A percentile compares a stretch with the other conserved stretches of the same genome.
Evolutionary conservation across 2,329 filamentous ascomycete species (phyloP).

Genomic region (Sporothrix dimorphospora): DNA sequence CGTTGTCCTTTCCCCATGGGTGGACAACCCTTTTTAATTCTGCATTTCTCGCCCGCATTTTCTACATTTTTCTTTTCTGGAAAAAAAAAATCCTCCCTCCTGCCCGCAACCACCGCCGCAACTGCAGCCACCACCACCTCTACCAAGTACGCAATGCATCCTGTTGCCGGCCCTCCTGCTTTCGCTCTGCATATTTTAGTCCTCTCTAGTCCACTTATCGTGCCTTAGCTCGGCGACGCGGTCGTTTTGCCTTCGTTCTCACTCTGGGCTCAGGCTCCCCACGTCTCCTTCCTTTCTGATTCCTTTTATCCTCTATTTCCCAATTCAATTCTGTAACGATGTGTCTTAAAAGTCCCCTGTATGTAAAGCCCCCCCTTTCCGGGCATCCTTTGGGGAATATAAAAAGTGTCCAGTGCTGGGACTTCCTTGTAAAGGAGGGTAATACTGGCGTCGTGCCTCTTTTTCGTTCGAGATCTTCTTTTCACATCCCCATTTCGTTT

Average conservation of each 20-base stretch:
- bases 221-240: conserved; percentile 26
- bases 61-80: neutral
- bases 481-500: too few species aligned
- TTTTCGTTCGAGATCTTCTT: neutral
- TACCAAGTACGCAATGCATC: conserved; percentile 15
- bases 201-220: conserved; percentile 23
- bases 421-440: neutral
- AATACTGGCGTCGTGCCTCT: neutral
- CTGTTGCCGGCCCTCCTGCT: conserved; percentile 12
- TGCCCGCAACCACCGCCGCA: neutral
- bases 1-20: conserved; percentile 17
- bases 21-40: conserved; percentile 2
- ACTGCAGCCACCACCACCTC: neutral
- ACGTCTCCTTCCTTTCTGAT: neutral
- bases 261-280: neutral
- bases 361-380: neutral
- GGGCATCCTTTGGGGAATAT: neutral
- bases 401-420: neutral
- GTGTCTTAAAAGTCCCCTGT: neutral
- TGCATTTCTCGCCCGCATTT: neutral
- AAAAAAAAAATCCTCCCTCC: neutral
- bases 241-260: conserved; percentile 9
- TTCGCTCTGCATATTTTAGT: conserved; percentile 29
- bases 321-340: neutral
- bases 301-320: neutral